These are phyloP conservation scores for Nothopassalora personata DNA, from an alignment of 2,329 filamentous ascomycete genomes.

Conservation along the genomic window DNA sequence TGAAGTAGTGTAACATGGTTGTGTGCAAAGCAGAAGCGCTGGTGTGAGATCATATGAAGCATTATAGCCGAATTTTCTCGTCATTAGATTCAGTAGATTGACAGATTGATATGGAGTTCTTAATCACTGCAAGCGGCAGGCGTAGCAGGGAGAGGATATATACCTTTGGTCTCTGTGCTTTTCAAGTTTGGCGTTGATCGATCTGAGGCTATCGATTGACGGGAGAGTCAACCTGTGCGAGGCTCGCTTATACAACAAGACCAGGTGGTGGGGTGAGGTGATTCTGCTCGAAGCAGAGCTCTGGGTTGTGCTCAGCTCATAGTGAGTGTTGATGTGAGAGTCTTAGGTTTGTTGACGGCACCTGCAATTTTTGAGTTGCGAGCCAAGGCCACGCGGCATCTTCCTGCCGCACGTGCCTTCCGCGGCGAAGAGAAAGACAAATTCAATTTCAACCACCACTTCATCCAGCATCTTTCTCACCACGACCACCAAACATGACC, in stretches of 20 bases:
- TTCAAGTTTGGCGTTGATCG: too few relatives aligned
- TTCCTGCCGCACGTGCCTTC: not conserved
- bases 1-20: not conserved
- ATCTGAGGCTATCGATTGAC: too few relatives aligned
- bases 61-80: constrained; percentile 49
- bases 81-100: constrained; percentile 68
- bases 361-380: not conserved
- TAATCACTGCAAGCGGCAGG: constrained; percentile 50
- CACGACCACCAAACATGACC: not conserved
- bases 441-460: not conserved
- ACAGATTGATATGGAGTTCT: constrained; percentile 63
- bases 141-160: not conserved
- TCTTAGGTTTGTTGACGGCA: too few relatives aligned
- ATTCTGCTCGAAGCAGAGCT: constrained; percentile 6
- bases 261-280: not conserved
- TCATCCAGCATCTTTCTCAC: not conserved
- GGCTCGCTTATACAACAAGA: too few relatives aligned
- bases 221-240: too few relatives aligned
- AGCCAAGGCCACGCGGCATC: not conserved
- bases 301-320: constrained; percentile 7
- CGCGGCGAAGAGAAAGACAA: not conserved
- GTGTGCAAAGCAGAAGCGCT: not conserved
- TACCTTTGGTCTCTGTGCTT: constrained; percentile 1
- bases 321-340: not conserved
- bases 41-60: constrained; percentile 34